These are phyloP conservation scores for Chalciporus pseudorubinellus DNA, from an alignment of 768 basidiomycete genomes.

Conservation along the genomic window DNA sequence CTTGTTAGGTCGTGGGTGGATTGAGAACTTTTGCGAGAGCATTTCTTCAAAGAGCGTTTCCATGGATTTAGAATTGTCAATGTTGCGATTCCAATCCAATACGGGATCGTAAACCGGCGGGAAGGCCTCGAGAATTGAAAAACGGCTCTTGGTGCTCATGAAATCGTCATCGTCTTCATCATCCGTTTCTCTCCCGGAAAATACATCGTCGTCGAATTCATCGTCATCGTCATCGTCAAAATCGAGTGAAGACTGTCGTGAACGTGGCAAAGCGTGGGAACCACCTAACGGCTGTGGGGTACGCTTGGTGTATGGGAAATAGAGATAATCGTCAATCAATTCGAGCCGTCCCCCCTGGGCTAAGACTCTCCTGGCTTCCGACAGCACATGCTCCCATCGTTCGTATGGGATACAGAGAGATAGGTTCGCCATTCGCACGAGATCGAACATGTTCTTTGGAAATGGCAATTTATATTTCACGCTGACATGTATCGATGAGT, in stretches of 20 bases:
- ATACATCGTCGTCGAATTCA: constrained; percentile 20
- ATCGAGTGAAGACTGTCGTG: constrained; percentile 17
- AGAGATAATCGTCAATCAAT: constrained; percentile 68
- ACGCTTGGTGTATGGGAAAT: constrained; percentile 55
- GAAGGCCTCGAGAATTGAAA: constrained; percentile 24
- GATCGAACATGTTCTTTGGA: constrained; percentile 59
- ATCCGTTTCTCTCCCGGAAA: constrained; percentile 5
- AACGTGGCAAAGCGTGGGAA: background rate
- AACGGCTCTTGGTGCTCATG: constrained; percentile 30
- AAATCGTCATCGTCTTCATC: constrained; percentile 26
- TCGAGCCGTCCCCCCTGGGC: constrained; percentile 62
- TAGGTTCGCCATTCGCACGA: constrained; percentile 72
- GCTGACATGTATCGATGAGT: constrained; percentile 34
- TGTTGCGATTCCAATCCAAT: constrained; percentile 42
- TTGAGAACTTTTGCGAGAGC: constrained; percentile 49
- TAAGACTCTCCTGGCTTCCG: constrained; percentile 63
- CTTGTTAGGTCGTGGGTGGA: constrained; percentile 52
- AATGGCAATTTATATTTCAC: constrained; percentile 61
- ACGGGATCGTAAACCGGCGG: constrained; percentile 21
- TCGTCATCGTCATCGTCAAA: constrained; percentile 15
- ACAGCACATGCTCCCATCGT: constrained; percentile 57
- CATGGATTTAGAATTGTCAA: constrained; percentile 41
- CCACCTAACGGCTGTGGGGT: constrained; percentile 16
- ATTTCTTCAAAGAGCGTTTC: constrained; percentile 61
- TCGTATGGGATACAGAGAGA: constrained; percentile 57